Evolutionary conservation across 148 eudicot species (phyloP).

Genomic region (Fagopyrum homotropicum): DNA sequence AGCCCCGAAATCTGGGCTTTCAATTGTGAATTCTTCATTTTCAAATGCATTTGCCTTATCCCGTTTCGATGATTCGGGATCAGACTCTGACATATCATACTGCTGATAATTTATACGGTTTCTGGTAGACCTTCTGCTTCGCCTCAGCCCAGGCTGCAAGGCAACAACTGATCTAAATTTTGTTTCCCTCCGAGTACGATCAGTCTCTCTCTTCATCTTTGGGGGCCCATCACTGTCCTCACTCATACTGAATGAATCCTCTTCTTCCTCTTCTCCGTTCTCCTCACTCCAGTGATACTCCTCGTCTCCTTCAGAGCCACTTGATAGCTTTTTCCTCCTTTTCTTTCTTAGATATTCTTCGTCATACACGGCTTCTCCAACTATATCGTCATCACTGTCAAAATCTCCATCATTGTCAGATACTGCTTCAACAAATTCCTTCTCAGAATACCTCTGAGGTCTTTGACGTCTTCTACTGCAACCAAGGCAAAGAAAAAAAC

Average conservation of each 20-base stretch:
- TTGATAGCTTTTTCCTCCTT: conserved; percentile 52
- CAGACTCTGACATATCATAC: conserved; percentile 73
- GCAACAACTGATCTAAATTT: conserved; percentile 48
- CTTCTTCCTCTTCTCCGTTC: conserved; percentile 64
- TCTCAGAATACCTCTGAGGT: conserved; percentile 67
- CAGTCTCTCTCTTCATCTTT: conserved; percentile 33
- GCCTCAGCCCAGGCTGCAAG: conserved; percentile 56
- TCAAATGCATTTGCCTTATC: conserved; percentile 38
- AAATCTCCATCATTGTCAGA: conserved; percentile 59
- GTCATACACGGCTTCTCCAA: conserved; percentile 93
- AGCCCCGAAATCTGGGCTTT: conserved; percentile 45
- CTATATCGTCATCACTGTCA: conserved; percentile 87
- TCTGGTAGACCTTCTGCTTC: conserved; percentile 77
- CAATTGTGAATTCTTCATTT: conserved; percentile 45
- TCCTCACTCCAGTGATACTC: conserved; percentile 75
- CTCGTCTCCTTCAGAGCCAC: conserved; percentile 90
- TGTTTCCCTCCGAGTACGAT: conserved; percentile 49
- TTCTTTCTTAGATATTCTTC: conserved; percentile 62
- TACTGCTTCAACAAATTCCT: conserved; percentile 56
- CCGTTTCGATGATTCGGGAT: conserved; percentile 40
- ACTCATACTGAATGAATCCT: conserved; percentile 44
- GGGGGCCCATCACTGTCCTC: conserved; percentile 57
- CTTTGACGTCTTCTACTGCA: conserved; percentile 77
- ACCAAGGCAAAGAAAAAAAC: neutral
- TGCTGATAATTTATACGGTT: conserved; percentile 64